Conservation (phyloP, 2,329 filamentous ascomycete genomes). For the Tolypocladium paradoxum region DNA sequence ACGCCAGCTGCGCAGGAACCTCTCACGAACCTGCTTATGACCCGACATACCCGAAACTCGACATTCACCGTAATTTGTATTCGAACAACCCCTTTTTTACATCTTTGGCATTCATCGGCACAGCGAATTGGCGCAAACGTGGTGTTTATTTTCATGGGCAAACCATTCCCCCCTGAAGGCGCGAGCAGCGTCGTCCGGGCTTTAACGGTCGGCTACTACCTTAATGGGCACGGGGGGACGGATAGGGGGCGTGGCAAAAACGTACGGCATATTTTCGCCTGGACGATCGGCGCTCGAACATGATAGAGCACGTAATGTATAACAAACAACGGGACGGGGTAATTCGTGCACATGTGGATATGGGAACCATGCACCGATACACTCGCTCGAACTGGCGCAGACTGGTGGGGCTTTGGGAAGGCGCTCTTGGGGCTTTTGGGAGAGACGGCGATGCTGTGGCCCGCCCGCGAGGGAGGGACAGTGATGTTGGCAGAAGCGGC, state of each 20-base stretch:
- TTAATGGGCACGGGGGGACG: constrained; percentile 2
- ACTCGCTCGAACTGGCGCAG: constrained; percentile 20
- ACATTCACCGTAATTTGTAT: constrained; percentile 18
- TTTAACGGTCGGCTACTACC: constrained; percentile 1
- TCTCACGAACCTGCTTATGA: constrained; percentile 17
- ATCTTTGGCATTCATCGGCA: constrained; percentile 30
- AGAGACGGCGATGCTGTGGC: not conserved
- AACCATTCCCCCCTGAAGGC: not conserved
- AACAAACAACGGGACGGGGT: constrained; percentile 17
- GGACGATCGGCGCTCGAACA: constrained; percentile 11
- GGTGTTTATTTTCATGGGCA: constrained; percentile 14
- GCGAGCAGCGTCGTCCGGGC: not conserved
- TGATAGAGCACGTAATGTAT: constrained; percentile 30
- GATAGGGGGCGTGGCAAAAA: not conserved
- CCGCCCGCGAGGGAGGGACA: constrained; percentile 1
- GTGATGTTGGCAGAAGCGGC: not conserved
- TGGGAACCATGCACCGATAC: constrained; percentile 18
- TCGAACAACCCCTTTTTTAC: constrained; percentile 18
- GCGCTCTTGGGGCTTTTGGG: constrained; percentile 5
- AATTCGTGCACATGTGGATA: constrained; percentile 23
- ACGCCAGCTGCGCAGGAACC: not conserved
- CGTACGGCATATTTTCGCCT: constrained; percentile 20
- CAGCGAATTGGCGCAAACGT: constrained; percentile 27
- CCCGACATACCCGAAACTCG: constrained; percentile 5
- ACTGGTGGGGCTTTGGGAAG: constrained; percentile 11